Evolutionary conservation across 768 basidiomycete genomes (phyloP), one percentile per base, ranked within the genome.

Genomic region (Mycena kentingensis): DNA sequence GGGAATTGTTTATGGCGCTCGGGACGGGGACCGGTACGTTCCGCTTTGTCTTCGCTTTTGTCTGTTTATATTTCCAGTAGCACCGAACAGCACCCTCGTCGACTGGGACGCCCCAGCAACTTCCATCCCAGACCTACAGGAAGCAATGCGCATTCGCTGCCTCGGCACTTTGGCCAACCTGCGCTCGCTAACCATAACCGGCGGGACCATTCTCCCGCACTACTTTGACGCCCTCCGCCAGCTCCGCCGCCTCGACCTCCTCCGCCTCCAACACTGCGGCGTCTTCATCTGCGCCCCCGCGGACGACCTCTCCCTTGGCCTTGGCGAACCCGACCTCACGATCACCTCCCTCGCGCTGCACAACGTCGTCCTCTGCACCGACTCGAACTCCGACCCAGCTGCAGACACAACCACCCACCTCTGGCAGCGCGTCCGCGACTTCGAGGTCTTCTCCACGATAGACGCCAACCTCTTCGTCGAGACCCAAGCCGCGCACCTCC

Each of bases 181-280:
- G 10, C 44, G 44, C 19, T 29, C 27, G 16, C 44, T 46, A 8
- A 31, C 44, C 44, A 28, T 46, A 15, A 25, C 15, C 26, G 44
- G 44, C 16, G 44, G 44, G 29, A 19, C 26, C 27, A 46, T 46
- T 19, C 44, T 46, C 29, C 26, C 44, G 19, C n/a, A 28, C 13
- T 32, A 29, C 44, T 46, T 46, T 22, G 44, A 46, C 21, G 29
- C 44, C 13, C 31, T 46, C 29, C 44, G 44, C 10, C 27, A 46
- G 18, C 44, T 46, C 21, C 44, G 44, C n/a, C 44, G 21, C 29
- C 29, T 46, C n/a, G 21, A 46, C 24, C 6, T 4, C 13, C 29
- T 46, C 5, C 44, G 29, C 16, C 27, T 46, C 25, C 26, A 46
- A 5, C 11, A 5, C 27, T 46, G 44, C 24, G 13, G 16, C 13